A percentile compares a stretch with the other conserved stretches of the same genome.
phyloP scores from a whole-genome alignment of 83 land plant genomes.

The Picea engelmannii region DNA sequence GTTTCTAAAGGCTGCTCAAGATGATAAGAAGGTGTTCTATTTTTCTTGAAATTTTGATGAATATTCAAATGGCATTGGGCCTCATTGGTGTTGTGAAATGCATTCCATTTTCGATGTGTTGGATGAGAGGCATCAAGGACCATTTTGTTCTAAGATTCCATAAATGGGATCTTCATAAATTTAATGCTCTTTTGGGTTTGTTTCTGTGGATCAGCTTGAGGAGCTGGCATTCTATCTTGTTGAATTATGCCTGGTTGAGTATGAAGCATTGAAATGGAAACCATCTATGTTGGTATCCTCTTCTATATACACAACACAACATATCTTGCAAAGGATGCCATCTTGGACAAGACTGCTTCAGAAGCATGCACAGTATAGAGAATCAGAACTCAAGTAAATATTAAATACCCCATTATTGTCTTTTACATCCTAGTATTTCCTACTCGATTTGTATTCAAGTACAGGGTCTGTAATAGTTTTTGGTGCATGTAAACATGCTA shows the following conservation, averaged over 20 bases:
- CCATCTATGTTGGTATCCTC: slow-evolving; percentile 75
- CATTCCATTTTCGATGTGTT: not conserved
- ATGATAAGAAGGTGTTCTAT: slow-evolving; percentile 29
- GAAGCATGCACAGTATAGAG: slow-evolving; percentile 59
- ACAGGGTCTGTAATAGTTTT: not conserved
- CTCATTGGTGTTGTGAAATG: not conserved
- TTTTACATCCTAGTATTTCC: not conserved
- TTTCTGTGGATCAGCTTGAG: slow-evolving; percentile 65
- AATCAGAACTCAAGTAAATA: slow-evolving; percentile 49
- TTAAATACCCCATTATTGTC: not conserved
- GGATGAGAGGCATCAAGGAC: too few species aligned
- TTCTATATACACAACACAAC: slow-evolving; percentile 52
- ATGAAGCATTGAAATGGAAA: too few species aligned
- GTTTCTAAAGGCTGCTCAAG: slow-evolving; percentile 24
- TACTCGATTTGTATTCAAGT: not conserved
- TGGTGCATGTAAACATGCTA: not conserved
- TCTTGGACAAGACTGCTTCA: slow-evolving; percentile 55
- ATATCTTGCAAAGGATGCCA: slow-evolving; percentile 41
- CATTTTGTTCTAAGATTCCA: not conserved
- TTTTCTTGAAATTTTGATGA: not conserved
- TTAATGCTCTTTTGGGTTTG: slow-evolving; percentile 53
- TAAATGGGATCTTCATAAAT: slow-evolving; percentile 31
- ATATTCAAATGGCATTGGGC: too few species aligned
- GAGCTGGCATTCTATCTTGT: slow-evolving; percentile 49
- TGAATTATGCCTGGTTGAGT: too few species aligned